Conservation (phyloP, 2,329 filamentous ascomycete species). For the Aspergillus tubingensis region DNA sequence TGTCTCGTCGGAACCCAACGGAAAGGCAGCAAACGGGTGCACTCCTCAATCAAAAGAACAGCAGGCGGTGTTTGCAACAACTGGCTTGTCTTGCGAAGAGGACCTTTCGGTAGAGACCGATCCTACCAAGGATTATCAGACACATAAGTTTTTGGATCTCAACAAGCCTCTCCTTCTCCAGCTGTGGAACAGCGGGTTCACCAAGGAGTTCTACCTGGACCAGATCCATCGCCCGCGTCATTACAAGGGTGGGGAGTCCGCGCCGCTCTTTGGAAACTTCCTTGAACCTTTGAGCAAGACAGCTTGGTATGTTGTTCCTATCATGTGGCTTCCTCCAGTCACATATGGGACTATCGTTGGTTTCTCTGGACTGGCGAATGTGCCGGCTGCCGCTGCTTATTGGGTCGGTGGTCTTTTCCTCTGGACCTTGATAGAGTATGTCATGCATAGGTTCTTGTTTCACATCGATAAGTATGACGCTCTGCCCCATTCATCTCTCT, state of each 20-base stretch:
- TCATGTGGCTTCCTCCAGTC: conserved; percentile 80
- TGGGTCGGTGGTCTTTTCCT: conserved; percentile 71
- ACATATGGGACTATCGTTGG: conserved; percentile 71
- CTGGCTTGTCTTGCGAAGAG: conserved; percentile 86
- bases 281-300: conserved; percentile 96
- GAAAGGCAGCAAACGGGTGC: conserved; percentile 47
- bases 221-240: conserved; percentile 95
- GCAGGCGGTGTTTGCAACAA: conserved; percentile 54
- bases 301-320: conserved; percentile 87
- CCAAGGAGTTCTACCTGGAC: conserved; percentile 93
- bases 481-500: background rate
- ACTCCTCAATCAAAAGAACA: conserved; percentile 30
- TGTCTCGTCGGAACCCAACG: conserved; percentile 62
- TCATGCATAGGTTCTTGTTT: conserved; percentile 86
- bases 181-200: conserved; percentile 84
- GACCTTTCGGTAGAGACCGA: conserved; percentile 89
- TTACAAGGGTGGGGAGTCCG: conserved; percentile 89
- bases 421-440: conserved; percentile 90
- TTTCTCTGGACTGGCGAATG: conserved; percentile 59
- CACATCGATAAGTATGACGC: conserved; percentile 80
- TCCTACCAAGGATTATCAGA: conserved; percentile 71
- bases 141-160: conserved; percentile 91
- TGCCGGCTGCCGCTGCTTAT: conserved; percentile 57
- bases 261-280: conserved; percentile 95
- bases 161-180: conserved; percentile 81